Conservation (phyloP, 2,329 filamentous ascomycete species). For the Colletotrichum brevisporum region DNA sequence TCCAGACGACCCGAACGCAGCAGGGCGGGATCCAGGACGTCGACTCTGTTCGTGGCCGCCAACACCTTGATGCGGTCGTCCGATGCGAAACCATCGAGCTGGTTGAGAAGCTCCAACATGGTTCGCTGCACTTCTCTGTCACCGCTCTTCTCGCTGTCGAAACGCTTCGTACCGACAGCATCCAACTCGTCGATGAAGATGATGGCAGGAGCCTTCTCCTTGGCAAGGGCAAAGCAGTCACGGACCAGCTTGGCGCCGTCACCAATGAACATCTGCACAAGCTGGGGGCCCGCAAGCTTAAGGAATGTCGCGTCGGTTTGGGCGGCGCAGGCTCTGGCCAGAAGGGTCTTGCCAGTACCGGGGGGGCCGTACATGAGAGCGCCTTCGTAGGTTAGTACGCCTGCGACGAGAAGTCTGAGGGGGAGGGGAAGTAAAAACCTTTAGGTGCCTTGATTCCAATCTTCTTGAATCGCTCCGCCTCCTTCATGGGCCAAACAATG, state of each 20-base stretch:
- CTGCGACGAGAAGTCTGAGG: neutral
- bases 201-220: conserved; percentile 98
- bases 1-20: conserved; percentile 93
- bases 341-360: conserved; percentile 90
- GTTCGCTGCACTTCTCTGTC: conserved; percentile 98
- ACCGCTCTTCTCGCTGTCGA: conserved; percentile 98
- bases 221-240: conserved; percentile 96
- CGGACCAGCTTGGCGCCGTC: conserved; percentile 98
- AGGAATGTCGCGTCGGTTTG: conserved; percentile 99
- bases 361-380: conserved; percentile 98
- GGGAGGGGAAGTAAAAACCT: conserved; percentile 67
- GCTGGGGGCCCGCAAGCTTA: conserved; percentile 96
- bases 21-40: conserved; percentile 92
- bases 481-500: conserved; percentile 99
- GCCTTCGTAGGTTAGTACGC: conserved; percentile 66
- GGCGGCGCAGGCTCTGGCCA: conserved; percentile 95
- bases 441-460: conserved; percentile 99
- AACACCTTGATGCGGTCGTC: conserved; percentile 98
- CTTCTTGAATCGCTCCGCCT: conserved; percentile 99
- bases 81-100: conserved; percentile 97
- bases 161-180: conserved; percentile 98
- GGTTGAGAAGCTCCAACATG: conserved; percentile 98
- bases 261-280: conserved; percentile 99
- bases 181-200: conserved; percentile 99
- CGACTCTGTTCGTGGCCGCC: conserved; percentile 93